Evolutionary conservation across 116 monocot species (phyloP), one percentile per base, ranked within the genome.

Genomic region (Trichopus zeylanicus): DNA sequence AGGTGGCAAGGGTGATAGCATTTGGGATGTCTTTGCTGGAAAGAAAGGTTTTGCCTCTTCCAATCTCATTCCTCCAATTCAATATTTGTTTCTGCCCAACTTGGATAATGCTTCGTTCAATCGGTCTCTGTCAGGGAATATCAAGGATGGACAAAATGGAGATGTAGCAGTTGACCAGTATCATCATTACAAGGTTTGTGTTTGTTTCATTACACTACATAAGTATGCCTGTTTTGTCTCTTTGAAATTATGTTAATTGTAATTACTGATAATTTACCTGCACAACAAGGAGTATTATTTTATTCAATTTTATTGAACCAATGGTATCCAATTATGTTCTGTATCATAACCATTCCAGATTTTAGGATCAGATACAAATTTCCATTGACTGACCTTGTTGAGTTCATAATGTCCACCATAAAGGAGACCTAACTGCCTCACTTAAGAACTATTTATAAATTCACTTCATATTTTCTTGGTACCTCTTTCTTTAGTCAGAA

Each of bases 91-190:
- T 26, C 30, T 47, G 12, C 48, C 9, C 62, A 32, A 27, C 20
- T 53, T 59, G 22, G n/a, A n/a, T 12, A 31, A 30, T 26, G 39
- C 60, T 51, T 24, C n/a, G n/a, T n/a, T n/a, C n/a, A n/a, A n/a
- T n/a, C n/a, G n/a, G n/a, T 55, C 63, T 59, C 23, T 31, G 51
- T 34, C 62, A 91, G 90, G 79, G 59, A 87, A 87, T 63, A 84
- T 97, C 55, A 62, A 57, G 48, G 87, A 87, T 71, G 74, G 87
- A 61, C 84, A 84, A 27, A 90, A 67, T 78, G 91, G 66, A 34
- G 81, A 84, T 12, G 29, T 87, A 65, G 84, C 90, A 26, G 97
- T 84, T 34, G 91, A 90, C 65, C 97, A 97, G 33, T 97, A 90
- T 73, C 79, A 97, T 71, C 91, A 75, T 13, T 97, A 91, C 58